These are phyloP conservation scores for Hypoxylon sp. DNA, from an alignment of 2,329 filamentous ascomycete genomes.

Conservation along the genomic window DNA sequence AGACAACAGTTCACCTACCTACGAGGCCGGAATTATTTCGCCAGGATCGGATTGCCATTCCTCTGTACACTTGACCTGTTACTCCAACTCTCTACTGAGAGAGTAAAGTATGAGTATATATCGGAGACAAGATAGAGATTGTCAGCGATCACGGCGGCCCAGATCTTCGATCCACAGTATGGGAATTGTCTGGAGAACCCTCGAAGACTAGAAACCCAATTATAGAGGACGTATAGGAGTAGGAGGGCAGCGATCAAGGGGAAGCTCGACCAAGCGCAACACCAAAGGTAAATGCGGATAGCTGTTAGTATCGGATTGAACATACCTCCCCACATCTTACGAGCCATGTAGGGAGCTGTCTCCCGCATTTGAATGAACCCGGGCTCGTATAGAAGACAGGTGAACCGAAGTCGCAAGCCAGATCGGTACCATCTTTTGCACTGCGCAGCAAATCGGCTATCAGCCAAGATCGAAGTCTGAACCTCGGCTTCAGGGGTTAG, in stretches of 20 bases:
- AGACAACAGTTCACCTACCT: not conserved
- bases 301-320: conserved; percentile 36
- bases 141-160: conserved; percentile 44
- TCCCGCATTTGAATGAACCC: conserved; percentile 24
- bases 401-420: conserved; percentile 43
- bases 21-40: not conserved
- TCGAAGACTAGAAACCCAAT: conserved; percentile 18
- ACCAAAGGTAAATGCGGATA: conserved; percentile 40
- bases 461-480: conserved; percentile 43
- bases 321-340: conserved; percentile 47
- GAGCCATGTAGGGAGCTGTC: conserved; percentile 40
- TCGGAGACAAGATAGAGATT: conserved; percentile 44
- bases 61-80: conserved; percentile 31
- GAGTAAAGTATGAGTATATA: conserved; percentile 44
- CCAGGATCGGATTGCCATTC: too few species aligned
- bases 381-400: conserved; percentile 41
- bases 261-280: conserved; percentile 6
- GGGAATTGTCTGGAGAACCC: conserved; percentile 39
- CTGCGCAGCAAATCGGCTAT: conserved; percentile 44
- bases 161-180: conserved; percentile 40
- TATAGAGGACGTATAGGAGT: conserved; percentile 36
- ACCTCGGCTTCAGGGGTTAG: conserved; percentile 47
- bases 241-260: conserved; percentile 32
- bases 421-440: conserved; percentile 50
- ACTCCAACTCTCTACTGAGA: conserved; percentile 39